Evolutionary conservation across 805 yeast genomes (phyloP).

Genomic region (Ogataea populi-albae): DNA sequence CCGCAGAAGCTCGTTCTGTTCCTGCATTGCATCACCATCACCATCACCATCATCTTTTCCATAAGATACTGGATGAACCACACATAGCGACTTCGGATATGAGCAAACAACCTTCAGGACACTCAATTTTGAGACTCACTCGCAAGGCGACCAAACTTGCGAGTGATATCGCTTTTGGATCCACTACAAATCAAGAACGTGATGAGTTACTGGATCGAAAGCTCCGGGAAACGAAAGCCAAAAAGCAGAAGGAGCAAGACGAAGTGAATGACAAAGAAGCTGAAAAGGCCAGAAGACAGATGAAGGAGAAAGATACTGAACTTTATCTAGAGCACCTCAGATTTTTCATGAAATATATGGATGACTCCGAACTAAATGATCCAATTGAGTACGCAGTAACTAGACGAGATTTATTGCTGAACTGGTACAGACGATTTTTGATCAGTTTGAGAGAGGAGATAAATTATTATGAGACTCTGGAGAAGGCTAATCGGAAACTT

Average conservation of each 20-base stretch:
- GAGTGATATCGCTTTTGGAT: constrained; percentile 33
- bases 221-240: constrained; percentile 15
- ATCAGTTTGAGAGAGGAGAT: constrained; percentile 16
- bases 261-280: constrained; percentile 12
- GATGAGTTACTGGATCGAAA: constrained; percentile 16
- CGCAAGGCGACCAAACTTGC: constrained; percentile 30
- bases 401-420: constrained; percentile 30
- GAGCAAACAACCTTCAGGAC: constrained; percentile 9
- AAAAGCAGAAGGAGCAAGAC: constrained; percentile 11
- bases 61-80: no score
- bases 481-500: constrained; percentile 7
- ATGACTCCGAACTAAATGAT: constrained; percentile 32
- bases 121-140: constrained; percentile 21
- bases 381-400: constrained; percentile 31
- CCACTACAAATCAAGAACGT: constrained; percentile 6
- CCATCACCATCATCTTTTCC: no score
- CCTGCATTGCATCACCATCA: no score
- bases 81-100: no score
- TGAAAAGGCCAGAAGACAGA: constrained; percentile 12
- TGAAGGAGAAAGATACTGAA: constrained; percentile 22
- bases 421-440: constrained; percentile 28
- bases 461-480: constrained; percentile 15
- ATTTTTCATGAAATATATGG: constrained; percentile 31
- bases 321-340: constrained; percentile 29
- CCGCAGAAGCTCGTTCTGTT: no score